Conservation (phyloP, 2,329 filamentous ascomycete species). For the Colletotrichum sp. region DNA sequence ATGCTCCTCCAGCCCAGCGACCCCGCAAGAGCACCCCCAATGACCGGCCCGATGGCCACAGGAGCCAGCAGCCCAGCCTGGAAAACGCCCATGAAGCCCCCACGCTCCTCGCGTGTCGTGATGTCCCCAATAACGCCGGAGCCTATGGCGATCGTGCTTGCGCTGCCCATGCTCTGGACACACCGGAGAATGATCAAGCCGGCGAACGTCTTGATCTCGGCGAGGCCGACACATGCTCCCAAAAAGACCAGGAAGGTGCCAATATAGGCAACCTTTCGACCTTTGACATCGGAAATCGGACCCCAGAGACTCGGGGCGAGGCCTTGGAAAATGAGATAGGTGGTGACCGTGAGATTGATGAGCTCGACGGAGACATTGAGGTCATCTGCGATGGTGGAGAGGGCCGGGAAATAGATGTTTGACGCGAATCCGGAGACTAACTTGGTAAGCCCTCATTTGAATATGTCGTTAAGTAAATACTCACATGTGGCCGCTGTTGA, state of each 20-base stretch:
- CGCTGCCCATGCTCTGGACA: conserved; percentile 58
- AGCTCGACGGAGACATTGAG: conserved; percentile 41
- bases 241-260: conserved; percentile 52
- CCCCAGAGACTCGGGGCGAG: conserved; percentile 58
- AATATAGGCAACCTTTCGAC: conserved; percentile 54
- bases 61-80: conserved; percentile 39
- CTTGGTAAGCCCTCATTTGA: background rate
- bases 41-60: conserved; percentile 48
- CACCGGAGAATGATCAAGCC: conserved; percentile 55
- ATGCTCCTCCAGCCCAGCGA: conserved; percentile 58
- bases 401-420: conserved; percentile 56
- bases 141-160: conserved; percentile 59
- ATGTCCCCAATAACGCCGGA: conserved; percentile 63
- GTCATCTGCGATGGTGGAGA: conserved; percentile 47
- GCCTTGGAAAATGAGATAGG: conserved; percentile 55
- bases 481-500: conserved; percentile 57
- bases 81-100: conserved; percentile 56
- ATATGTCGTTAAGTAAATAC: conserved; percentile 8
- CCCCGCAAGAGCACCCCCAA: conserved; percentile 56
- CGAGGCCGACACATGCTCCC: conserved; percentile 51
- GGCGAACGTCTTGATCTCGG: conserved; percentile 46
- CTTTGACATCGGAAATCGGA: conserved; percentile 50
- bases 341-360: conserved; percentile 50
- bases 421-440: conserved; percentile 45
- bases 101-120: conserved; percentile 60